Base-by-base conservation (phyloP, 2,329 filamentous ascomycete genomes). In the Penicillium sp. region DNA sequence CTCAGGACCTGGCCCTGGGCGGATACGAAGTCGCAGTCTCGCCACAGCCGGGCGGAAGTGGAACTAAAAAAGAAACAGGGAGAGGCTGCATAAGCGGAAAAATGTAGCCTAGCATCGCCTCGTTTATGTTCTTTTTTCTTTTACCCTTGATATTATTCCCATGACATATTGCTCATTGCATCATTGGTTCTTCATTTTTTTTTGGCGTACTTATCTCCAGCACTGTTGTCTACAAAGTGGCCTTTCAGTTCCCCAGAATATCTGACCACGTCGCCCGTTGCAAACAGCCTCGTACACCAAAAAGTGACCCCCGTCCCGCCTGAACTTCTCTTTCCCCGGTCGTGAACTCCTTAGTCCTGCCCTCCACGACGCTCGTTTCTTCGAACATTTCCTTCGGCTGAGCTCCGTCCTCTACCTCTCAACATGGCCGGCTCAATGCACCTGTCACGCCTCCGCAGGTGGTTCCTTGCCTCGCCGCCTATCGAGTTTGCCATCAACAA, bases 391-490 rank as follows among this genome's bases (percentile, higher is more conserved):
- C 35, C 54, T 40, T 24, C 39, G 58, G 55, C n/a, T 33, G 40
- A 35, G 41, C 24, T 41, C 39, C 41, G 24, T 50, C n/a, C 14
- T 35, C 13, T 31, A 24, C 31, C 33, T 41, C 31, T 31, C 65
- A 71, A 50, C 50, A 78, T 78, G 75, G 66, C 76, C 69, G 75
- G 79, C 53, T 85, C 85, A 55, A 80, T 86, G 72, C 83, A 87
- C 70, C 78, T 87, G 51, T 85, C 84, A 4, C 81, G 83, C 63
- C 77, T 89, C 61, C 83, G 86, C 59, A 86, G 84, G 77, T 96
- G 95, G 89, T 81, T 97, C 58, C 79, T 93, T 62, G 89, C 90
- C 65, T 96, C 93, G 44, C 95, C 95, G 14, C 95, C 95, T 0
- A 88, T 92, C 67, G 92, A 96, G 85, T 97, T 91, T 89, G 86